Conservation (phyloP, 371 early-diverging fungal genomes). For the Thermomucor indicae-seudaticae region DNA sequence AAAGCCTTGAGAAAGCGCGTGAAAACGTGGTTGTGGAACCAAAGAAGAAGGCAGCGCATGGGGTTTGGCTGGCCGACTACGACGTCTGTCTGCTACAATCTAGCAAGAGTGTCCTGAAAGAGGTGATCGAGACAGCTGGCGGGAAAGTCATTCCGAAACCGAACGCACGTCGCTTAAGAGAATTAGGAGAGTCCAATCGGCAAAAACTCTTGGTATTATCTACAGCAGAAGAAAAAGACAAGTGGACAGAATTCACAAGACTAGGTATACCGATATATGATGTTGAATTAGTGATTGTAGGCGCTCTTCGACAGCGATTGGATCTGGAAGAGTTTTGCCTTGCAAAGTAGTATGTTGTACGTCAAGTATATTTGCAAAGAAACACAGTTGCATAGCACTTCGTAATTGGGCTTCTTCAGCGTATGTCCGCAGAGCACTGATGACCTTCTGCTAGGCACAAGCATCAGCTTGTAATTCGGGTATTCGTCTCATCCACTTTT, state of each 20-base stretch:
- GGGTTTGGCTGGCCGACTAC: conserved; percentile 13
- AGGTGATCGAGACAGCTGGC: conserved; percentile 16
- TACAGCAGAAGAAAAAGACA: conserved; percentile 3
- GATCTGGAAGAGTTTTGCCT: conserved; percentile 9
- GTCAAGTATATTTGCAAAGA: too few species aligned
- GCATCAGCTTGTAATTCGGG: too few species aligned
- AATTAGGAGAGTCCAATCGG: neutral
- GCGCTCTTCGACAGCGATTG: conserved; percentile 10
- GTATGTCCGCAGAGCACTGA: too few species aligned
- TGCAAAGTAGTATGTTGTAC: neutral
- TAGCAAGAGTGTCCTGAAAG: conserved; percentile 7
- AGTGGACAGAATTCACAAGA: conserved; percentile 4
- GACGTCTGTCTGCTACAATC: conserved; percentile 11
- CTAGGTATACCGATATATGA: conserved; percentile 6
- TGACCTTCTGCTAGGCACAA: too few species aligned
- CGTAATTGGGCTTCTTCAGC: too few species aligned
- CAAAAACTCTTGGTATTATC: conserved; percentile 6
- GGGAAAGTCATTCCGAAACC: conserved; percentile 6
- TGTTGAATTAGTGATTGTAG: conserved; percentile 9
- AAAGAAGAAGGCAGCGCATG: conserved; percentile 1
- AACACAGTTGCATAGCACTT: too few species aligned
- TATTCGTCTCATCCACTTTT: too few species aligned
- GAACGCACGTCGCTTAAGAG: too few species aligned
- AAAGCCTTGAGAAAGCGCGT: conserved; percentile 3
- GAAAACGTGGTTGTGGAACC: neutral